These are phyloP conservation scores for Xylariaceae sp. DNA, from an alignment of 2,329 filamentous ascomycete genomes.

Conservation along the genomic window DNA sequence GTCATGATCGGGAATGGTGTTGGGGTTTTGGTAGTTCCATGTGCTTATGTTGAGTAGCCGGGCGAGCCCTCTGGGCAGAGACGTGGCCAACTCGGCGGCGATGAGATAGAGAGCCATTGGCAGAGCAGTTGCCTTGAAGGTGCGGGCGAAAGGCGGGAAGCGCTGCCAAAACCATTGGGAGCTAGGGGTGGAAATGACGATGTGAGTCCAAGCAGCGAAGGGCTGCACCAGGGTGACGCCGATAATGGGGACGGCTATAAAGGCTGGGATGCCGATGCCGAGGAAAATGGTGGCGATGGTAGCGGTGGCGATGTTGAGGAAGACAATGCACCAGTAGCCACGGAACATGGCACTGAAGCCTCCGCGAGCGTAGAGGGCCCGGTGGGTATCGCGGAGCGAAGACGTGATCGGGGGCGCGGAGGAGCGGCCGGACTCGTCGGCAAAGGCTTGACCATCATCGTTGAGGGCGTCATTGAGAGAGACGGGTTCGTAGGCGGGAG, in stretches of 20 bases:
- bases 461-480: conserved; percentile 39
- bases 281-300: conserved; percentile 44
- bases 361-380: conserved; percentile 56
- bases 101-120: conserved; percentile 63
- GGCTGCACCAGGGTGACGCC: conserved; percentile 63
- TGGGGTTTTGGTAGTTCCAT: conserved; percentile 35
- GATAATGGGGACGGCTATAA: conserved; percentile 52
- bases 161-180: conserved; percentile 63
- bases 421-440: conserved; percentile 33
- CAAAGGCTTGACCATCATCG: conserved; percentile 29
- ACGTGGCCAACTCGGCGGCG: conserved; percentile 46
- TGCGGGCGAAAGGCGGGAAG: conserved; percentile 60
- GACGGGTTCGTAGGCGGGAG: conserved; percentile 52
- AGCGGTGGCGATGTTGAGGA: conserved; percentile 33
- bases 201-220: conserved; percentile 78
- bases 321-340: conserved; percentile 53
- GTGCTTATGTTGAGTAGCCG: conserved; percentile 44
- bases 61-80: conserved; percentile 46
- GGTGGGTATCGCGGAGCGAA: conserved; percentile 48
- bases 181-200: conserved; percentile 70
- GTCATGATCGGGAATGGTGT: conserved; percentile 35
- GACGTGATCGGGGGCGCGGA: conserved; percentile 42
- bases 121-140: conserved; percentile 64
- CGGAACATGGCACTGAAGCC: conserved; percentile 67
- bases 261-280: conserved; percentile 36